Conservation (phyloP, 805 yeast genomes). For the Ogataea salicorniae region DNA sequence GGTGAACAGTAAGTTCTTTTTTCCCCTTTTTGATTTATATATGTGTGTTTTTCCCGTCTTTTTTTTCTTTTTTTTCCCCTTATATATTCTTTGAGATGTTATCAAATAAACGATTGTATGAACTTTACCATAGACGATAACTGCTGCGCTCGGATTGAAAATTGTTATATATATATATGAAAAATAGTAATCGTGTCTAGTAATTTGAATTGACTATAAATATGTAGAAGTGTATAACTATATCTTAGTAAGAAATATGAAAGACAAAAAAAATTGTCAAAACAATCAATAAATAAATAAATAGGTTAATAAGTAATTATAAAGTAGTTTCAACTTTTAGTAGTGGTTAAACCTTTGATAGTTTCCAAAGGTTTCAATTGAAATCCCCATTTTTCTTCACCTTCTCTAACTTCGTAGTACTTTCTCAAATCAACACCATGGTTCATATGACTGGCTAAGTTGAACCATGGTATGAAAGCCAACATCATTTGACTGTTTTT, state of each 20-base stretch:
- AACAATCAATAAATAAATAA: constrained; percentile 9
- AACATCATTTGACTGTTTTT: constrained; percentile 59
- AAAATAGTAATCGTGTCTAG: too few relatives aligned
- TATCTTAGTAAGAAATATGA: not conserved
- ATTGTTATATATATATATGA: too few relatives aligned
- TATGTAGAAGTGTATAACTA: not conserved
- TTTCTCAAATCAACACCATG: constrained; percentile 70
- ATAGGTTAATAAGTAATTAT: constrained; percentile 4
- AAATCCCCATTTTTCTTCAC: constrained; percentile 55
- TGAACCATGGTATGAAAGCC: constrained; percentile 75
- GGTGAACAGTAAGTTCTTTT: not conserved
- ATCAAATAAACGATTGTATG: too few relatives aligned
- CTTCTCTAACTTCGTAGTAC: constrained; percentile 52
- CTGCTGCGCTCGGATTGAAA: not conserved
- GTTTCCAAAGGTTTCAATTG: constrained; percentile 33
- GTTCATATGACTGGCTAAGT: constrained; percentile 72
- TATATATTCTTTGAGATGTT: not conserved
- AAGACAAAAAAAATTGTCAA: not conserved
- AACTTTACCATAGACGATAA: not conserved
- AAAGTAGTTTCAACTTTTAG: not conserved
- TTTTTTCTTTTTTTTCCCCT: not conserved
- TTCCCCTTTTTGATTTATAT: not conserved
- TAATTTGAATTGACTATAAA: not conserved
- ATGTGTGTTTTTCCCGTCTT: not conserved
- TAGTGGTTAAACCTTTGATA: not conserved